Base-by-base conservation (phyloP, 768 basidiomycete genomes). In the Podaxis sp. region DNA sequence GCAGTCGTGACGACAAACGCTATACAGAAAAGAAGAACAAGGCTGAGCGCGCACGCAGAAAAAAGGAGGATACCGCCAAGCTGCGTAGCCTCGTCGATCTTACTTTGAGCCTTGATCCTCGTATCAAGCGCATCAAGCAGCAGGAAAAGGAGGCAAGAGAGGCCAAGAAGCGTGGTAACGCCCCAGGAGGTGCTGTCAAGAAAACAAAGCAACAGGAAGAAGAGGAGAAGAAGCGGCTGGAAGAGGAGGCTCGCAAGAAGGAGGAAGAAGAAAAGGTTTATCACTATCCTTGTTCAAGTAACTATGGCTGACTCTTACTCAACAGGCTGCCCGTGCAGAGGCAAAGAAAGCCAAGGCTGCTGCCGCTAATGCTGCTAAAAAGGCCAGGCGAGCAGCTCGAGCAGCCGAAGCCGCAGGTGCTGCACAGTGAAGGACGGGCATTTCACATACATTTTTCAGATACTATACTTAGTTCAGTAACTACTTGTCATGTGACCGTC, bases 11-110 rank as follows among this genome's bases (percentile, higher is more conserved):
- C 75, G 96, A 99, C 75, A 99, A 99, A 78, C 90, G 96, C 33
- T 97, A 96, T 79, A 95, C 94, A 17, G 96, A 99, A 79, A 99
- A 98, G 84, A 99, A 99, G 84, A 99, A 99, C 87, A 98, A 97
- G 77, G 78, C 92, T 4, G 96, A 99, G 78, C 95, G 96, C 37
- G 93, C 95, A 12, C 85, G 95, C 62, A 83, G 93, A 73, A 99
- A 99, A 83, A 97, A 97, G 83, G 96, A 97, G 68, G 96, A 99
- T 76, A 98, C 86, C 50, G 90, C 94, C 12, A 91, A 95, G 69
- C 76, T 98, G 30, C 88, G 96, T 58, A 80, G 80, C 28, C 80
- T 99, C 26, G 95, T 99, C 55, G 96, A 99, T 79, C 78, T 89
- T 60, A 86, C 93, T 24, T 84, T 97, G 53, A 78, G 79, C 66